phyloP scores from a whole-genome alignment of 148 eudicot genomes.

The Heliosperma pusillum region DNA sequence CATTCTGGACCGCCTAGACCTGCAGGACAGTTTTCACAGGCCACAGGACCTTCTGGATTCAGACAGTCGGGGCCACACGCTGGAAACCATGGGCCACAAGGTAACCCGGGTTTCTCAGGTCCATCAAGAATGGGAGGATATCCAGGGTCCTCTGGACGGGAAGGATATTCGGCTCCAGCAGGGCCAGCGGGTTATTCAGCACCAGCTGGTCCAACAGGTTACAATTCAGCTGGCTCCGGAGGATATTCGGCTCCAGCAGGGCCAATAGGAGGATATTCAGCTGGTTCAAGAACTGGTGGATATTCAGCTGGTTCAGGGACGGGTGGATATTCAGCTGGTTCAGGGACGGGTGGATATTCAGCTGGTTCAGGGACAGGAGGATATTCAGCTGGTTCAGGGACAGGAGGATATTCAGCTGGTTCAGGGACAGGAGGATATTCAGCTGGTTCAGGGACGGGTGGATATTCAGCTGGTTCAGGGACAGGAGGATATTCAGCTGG shows the following conservation, averaged over 20 bases:
- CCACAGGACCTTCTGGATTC: slow-evolving; percentile 19
- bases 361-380: slow-evolving; percentile 5
- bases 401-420: background rate
- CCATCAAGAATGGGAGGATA: background rate
- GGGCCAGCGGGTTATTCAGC: background rate
- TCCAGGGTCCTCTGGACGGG: too few relatives aligned
- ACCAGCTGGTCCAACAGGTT: background rate
- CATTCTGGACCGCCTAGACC: slow-evolving; percentile 28
- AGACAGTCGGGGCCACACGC: slow-evolving; percentile 4
- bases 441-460: background rate
- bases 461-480: background rate
- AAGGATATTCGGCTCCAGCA: too few relatives aligned
- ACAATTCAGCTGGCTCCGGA: background rate
- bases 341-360: background rate
- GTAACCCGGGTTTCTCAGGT: background rate
- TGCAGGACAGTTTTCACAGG: slow-evolving; percentile 14
- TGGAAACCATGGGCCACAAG: background rate
- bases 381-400: background rate
- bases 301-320: background rate
- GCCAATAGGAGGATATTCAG: background rate
- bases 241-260: slow-evolving; percentile 7
- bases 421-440: background rate
- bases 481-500: background rate
- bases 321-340: background rate
- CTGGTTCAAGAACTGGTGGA: background rate